Percentiles rank a stretch among this genome's conserved stretches.
phyloP scores from a whole-genome alignment of 148 eudicot species.

The Salicornia ramosissima region DNA sequence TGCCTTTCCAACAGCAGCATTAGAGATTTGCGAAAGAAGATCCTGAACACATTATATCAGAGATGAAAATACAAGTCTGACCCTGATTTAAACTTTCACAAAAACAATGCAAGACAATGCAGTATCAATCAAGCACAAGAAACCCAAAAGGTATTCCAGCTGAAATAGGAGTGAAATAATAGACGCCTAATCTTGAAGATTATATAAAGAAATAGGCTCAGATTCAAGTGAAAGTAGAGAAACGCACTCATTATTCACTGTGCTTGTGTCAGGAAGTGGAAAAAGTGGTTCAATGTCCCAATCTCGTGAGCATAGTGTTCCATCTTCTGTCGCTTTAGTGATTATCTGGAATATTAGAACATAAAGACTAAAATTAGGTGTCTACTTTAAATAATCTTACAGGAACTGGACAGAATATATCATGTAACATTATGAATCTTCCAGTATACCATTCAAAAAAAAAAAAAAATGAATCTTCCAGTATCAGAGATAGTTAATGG shows the following conservation, averaged over 20 bases:
- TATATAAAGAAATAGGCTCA: background rate
- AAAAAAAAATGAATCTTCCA: background rate
- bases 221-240: constrained; percentile 17
- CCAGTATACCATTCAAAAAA: too few relatives aligned
- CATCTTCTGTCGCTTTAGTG: constrained; percentile 81
- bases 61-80: background rate
- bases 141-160: background rate
- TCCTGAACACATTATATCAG: background rate
- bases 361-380: background rate
- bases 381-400: background rate
- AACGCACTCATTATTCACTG: constrained; percentile 51
- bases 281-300: constrained; percentile 98
- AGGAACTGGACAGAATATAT: background rate
- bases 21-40: background rate
- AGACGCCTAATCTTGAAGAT: background rate
- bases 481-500: background rate
- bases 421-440: background rate
- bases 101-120: background rate
- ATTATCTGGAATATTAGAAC: constrained; percentile 47
- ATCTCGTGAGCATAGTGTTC: constrained; percentile 67
- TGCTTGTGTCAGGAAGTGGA: constrained; percentile 49
- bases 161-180: background rate
- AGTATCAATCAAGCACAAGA: background rate
- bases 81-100: background rate
- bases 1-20: background rate